phyloP scores from a whole-genome alignment of 2,329 filamentous ascomycete species.

The Nannizziopsis barbatae region DNA sequence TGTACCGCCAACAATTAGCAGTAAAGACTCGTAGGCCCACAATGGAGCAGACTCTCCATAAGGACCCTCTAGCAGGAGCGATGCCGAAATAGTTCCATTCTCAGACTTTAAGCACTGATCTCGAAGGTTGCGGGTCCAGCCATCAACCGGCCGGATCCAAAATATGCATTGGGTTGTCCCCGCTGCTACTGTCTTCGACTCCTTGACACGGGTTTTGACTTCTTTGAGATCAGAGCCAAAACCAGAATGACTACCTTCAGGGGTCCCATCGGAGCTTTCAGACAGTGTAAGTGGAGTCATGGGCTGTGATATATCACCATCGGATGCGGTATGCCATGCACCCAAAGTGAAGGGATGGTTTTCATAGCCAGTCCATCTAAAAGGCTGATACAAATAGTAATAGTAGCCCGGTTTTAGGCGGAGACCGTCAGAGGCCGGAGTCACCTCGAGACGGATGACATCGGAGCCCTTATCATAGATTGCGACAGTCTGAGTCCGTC shows the following conservation, averaged over 20 bases:
- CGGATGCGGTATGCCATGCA: constrained; percentile 7
- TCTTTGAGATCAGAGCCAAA: not conserved
- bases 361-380: constrained; percentile 33
- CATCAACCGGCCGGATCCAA: constrained; percentile 37
- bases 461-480: constrained; percentile 32
- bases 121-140: constrained; percentile 34
- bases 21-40: constrained; percentile 36
- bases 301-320: not conserved
- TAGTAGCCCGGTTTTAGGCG: constrained; percentile 35
- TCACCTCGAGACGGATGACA: constrained; percentile 34
- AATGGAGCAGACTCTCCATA: constrained; percentile 34
- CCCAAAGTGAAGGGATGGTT: constrained; percentile 40
- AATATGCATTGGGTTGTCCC: constrained; percentile 25
- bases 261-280: not conserved
- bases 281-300: not conserved
- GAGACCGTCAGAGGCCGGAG: constrained; percentile 23
- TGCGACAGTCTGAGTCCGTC: constrained; percentile 26
- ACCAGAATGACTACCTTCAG: not conserved
- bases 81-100: constrained; percentile 18
- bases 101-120: constrained; percentile 20
- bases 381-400: constrained; percentile 38
- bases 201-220: constrained; percentile 7
- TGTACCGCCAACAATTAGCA: constrained; percentile 35
- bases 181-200: not conserved
- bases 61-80: constrained; percentile 38